A percentile compares a stretch with the other conserved stretches of the same genome.
Evolutionary conservation across 257 asterid genomes (phyloP).

Genomic region (Solanum corneliomulleri): DNA sequence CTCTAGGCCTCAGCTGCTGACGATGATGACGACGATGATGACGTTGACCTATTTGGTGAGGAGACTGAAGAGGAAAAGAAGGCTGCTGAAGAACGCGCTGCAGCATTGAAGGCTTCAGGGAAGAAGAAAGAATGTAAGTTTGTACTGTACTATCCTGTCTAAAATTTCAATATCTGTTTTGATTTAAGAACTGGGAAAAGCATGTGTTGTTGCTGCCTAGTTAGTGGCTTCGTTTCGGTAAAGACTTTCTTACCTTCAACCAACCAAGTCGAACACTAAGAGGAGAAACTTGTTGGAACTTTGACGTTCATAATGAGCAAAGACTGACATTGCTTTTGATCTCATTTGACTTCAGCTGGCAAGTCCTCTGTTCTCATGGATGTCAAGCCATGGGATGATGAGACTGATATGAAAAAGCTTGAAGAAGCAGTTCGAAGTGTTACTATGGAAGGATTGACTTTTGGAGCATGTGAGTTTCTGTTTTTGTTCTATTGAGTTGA

Average conservation of each 20-base stretch:
- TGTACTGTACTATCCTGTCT: background rate
- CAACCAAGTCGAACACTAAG: background rate
- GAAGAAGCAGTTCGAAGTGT: conserved; percentile 84
- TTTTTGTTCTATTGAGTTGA: background rate
- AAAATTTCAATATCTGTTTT: background rate
- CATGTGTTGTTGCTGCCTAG: background rate
- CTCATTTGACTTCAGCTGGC: conserved; percentile 40
- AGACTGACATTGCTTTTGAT: background rate
- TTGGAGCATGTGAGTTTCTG: conserved; percentile 75
- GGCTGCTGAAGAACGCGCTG: conserved; percentile 88
- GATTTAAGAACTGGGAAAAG: background rate
- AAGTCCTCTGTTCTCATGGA: conserved; percentile 59
- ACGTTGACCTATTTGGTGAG: conserved; percentile 87
- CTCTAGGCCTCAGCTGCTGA: conserved; percentile 62
- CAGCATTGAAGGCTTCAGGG: conserved; percentile 68
- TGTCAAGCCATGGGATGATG: conserved; percentile 95
- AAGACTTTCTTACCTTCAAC: background rate
- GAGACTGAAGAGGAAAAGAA: conserved; percentile 96
- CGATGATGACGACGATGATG: conserved; percentile 60
- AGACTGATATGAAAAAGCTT: conserved; percentile 89
- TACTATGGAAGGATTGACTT: conserved; percentile 66
- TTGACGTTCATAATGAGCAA: background rate
- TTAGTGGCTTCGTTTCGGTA: too few species aligned
- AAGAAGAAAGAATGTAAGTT: conserved; percentile 88
- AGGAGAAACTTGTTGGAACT: too few species aligned